Evolutionary conservation across 2,329 filamentous ascomycete genomes (phyloP).

Genomic region (Phyllosticta paracitricarpa): DNA sequence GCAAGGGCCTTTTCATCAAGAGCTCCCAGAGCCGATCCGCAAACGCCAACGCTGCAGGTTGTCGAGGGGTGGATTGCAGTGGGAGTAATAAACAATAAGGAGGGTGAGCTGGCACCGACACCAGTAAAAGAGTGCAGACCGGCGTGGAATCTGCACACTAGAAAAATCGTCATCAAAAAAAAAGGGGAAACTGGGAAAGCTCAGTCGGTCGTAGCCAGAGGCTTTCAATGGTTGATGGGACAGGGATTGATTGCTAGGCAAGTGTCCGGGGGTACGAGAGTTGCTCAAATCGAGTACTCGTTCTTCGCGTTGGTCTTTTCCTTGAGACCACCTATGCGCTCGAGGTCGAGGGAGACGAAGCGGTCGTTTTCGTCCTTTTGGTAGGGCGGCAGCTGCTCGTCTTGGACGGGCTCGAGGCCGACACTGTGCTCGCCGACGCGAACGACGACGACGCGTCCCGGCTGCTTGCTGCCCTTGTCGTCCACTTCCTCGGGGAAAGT

Average conservation of each 20-base stretch:
- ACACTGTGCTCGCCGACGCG: slow-evolving; percentile 81
- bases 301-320: slow-evolving; percentile 57
- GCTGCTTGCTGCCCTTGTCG: slow-evolving; percentile 66
- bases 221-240: not conserved
- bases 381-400: slow-evolving; percentile 72
- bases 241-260: not conserved
- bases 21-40: slow-evolving; percentile 8
- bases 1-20: not conserved
- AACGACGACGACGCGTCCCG: slow-evolving; percentile 83
- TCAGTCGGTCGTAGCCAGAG: slow-evolving; percentile 9
- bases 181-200: not conserved
- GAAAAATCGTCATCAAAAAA: slow-evolving; percentile 9
- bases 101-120: not conserved
- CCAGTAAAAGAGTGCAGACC: slow-evolving; percentile 4
- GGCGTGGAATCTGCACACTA: slow-evolving; percentile 8
- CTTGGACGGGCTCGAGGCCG: slow-evolving; percentile 73
- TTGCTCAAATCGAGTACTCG: slow-evolving; percentile 10
- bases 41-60: slow-evolving; percentile 8
- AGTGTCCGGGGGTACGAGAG: not conserved
- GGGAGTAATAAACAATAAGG: slow-evolving; percentile 5
- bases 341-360: slow-evolving; percentile 91
- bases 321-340: slow-evolving; percentile 86
- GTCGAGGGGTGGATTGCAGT: slow-evolving; percentile 9
- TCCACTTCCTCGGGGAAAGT: slow-evolving; percentile 96
- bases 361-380: slow-evolving; percentile 67